A percentile compares a stretch with the other conserved stretches of the same genome.
These are phyloP conservation scores for Ceratocystis smalleyi DNA, from an alignment of 2,329 filamentous ascomycete species.

Conservation along the genomic window DNA sequence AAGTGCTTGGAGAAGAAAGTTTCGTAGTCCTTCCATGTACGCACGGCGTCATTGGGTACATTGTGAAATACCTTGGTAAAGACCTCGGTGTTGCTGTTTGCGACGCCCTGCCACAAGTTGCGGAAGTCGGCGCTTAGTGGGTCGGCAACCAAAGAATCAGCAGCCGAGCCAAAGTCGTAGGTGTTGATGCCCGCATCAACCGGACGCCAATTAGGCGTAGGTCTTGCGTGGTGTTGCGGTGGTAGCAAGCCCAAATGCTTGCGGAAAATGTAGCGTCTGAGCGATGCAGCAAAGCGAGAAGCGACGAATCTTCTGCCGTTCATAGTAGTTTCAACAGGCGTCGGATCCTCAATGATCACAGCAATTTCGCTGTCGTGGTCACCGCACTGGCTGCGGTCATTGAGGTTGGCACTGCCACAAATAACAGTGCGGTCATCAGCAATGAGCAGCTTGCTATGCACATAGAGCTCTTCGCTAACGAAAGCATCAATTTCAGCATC, in stretches of 20 bases:
- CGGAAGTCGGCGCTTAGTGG: conserved; percentile 55
- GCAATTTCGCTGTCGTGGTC: conserved; percentile 78
- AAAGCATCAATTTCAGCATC: conserved; percentile 45
- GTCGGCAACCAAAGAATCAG: conserved; percentile 56
- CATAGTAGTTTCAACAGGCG: conserved; percentile 56
- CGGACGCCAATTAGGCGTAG: conserved; percentile 62
- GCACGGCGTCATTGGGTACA: conserved; percentile 53
- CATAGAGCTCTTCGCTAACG: conserved; percentile 47
- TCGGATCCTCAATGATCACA: conserved; percentile 70
- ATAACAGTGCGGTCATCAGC: conserved; percentile 71
- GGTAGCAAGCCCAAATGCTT: conserved; percentile 80
- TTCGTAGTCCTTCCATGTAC: conserved; percentile 59
- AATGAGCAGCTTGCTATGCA: conserved; percentile 57
- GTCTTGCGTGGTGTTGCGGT: conserved; percentile 50
- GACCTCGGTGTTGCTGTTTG: conserved; percentile 61
- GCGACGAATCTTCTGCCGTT: conserved; percentile 56
- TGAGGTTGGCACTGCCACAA: conserved; percentile 51
- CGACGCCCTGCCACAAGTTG: conserved; percentile 56
- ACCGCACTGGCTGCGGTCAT: conserved; percentile 59
- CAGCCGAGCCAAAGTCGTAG: conserved; percentile 54
- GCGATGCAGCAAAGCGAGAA: conserved; percentile 59
- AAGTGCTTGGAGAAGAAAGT: conserved; percentile 55
- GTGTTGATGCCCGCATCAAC: conserved; percentile 54
- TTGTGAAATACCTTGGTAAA: conserved; percentile 72
- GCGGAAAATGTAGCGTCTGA: conserved; percentile 74